These are phyloP conservation scores for Byssoonygena ceratinophila DNA, from an alignment of 2,329 filamentous ascomycete species.

Conservation along the genomic window DNA sequence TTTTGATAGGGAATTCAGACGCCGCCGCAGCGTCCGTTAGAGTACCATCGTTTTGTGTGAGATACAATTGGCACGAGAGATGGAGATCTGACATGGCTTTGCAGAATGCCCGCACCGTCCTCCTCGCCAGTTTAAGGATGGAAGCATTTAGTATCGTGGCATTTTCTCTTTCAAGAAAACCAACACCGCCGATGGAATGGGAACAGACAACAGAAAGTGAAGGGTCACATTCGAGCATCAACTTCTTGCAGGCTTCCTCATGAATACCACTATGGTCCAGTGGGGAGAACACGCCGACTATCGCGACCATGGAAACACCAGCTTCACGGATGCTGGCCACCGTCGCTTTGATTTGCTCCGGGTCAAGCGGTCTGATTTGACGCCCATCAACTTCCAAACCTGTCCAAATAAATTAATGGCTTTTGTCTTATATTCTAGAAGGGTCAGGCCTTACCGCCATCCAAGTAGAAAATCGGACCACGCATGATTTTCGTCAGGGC, in stretches of 20 bases:
- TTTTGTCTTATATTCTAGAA: too few relatives aligned
- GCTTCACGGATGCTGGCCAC: conserved; percentile 28
- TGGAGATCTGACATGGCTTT: conserved; percentile 42
- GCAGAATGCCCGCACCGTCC: conserved; percentile 48
- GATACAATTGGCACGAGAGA: conserved; percentile 46
- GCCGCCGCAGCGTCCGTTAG: conserved; percentile 46
- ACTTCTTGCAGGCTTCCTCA: conserved; percentile 32
- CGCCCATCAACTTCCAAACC: conserved; percentile 42
- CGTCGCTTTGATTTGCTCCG: conserved; percentile 29
- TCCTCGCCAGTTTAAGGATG: conserved; percentile 48
- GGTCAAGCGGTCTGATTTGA: conserved; percentile 34
- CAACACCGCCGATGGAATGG: conserved; percentile 37
- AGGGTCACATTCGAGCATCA: conserved; percentile 32
- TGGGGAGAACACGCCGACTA: conserved; percentile 41
- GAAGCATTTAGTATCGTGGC: conserved; percentile 55
- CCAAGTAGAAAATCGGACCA: conserved; percentile 35
- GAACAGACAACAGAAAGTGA: conserved; percentile 35
- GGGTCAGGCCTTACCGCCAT: conserved; percentile 30
- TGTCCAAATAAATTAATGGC: conserved; percentile 14
- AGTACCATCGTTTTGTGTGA: conserved; percentile 56
- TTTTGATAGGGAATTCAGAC: conserved; percentile 48
- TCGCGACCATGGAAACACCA: conserved; percentile 32
- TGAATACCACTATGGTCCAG: conserved; percentile 36
- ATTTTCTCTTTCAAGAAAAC: conserved; percentile 50
- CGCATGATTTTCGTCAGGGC: conserved; percentile 33